phyloP scores from a whole-genome alignment of 2,329 filamentous ascomycete genomes.

The Stagonosporopsis rhizophila region DNA sequence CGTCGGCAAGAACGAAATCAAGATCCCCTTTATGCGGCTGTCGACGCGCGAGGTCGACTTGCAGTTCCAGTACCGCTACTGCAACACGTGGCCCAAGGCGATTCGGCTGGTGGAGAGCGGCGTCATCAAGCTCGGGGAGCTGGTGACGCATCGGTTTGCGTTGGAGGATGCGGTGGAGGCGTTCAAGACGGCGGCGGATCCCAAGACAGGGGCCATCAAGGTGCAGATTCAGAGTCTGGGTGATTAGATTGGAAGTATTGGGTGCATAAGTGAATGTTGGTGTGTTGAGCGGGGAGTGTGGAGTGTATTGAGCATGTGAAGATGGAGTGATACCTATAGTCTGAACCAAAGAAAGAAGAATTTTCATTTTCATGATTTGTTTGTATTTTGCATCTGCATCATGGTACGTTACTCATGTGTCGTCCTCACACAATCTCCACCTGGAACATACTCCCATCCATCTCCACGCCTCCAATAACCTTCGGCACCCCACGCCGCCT shows the following conservation, averaged over 20 bases:
- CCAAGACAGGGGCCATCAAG: constrained; percentile 95
- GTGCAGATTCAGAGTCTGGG: constrained; percentile 59
- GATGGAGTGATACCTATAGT: neutral
- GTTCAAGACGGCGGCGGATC: constrained; percentile 86
- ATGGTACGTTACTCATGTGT: too few species aligned
- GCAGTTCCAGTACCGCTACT: constrained; percentile 96
- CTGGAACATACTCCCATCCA: neutral
- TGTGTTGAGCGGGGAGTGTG: neutral
- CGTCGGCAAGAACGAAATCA: constrained; percentile 94
- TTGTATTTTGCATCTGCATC: too few species aligned
- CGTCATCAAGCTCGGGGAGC: constrained; percentile 77
- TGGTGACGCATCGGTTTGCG: constrained; percentile 87
- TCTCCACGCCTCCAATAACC: neutral
- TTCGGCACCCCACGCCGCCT: neutral
- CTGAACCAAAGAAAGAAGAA: neutral
- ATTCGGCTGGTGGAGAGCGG: constrained; percentile 87
- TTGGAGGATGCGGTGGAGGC: constrained; percentile 88
- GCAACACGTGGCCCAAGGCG: constrained; percentile 94
- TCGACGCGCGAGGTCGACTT: constrained; percentile 92
- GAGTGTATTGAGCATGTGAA: too few species aligned
- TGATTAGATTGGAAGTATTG: neutral
- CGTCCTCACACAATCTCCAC: neutral
- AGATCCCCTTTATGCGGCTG: constrained; percentile 91
- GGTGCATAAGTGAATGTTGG: neutral
- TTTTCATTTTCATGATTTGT: too few species aligned